These are phyloP conservation scores for Pseudovirgaria hyperparasitica DNA, from an alignment of 2,329 filamentous ascomycete species.

Conservation along the genomic window DNA sequence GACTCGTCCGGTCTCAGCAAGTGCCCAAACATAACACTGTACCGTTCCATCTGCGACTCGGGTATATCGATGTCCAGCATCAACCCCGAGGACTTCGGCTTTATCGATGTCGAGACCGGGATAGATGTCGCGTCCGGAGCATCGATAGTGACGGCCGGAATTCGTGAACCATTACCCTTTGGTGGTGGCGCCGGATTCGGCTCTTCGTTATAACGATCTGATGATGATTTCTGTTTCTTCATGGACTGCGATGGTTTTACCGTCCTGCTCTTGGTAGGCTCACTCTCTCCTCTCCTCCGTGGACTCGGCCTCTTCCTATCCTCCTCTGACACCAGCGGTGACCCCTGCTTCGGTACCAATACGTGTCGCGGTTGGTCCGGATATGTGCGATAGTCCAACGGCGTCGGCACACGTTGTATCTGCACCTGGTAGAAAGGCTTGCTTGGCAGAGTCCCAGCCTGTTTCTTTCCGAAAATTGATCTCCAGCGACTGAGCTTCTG, in stretches of 20 bases:
- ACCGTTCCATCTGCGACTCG: slow-evolving; percentile 67
- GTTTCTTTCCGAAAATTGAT: slow-evolving; percentile 22
- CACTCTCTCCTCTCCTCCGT: slow-evolving; percentile 11
- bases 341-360: slow-evolving; percentile 8
- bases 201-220: too few relatives aligned
- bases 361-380: slow-evolving; percentile 1
- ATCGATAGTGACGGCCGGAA: too few relatives aligned
- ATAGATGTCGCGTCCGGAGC: too few relatives aligned
- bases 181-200: too few relatives aligned
- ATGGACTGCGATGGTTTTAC: too few relatives aligned
- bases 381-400: slow-evolving; percentile 13
- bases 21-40: slow-evolving; percentile 84
- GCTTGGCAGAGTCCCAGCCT: slow-evolving; percentile 13
- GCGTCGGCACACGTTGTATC: slow-evolving; percentile 11
- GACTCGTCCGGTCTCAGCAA: slow-evolving; percentile 42
- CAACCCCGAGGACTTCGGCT: too few relatives aligned
- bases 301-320: slow-evolving; percentile 15
- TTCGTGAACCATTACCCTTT: too few relatives aligned
- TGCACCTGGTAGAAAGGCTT: slow-evolving; percentile 23
- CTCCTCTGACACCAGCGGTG: slow-evolving; percentile 12
- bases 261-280: slow-evolving; percentile 1
- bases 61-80: slow-evolving; percentile 68
- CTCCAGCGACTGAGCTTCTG: slow-evolving; percentile 26
- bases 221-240: too few relatives aligned
- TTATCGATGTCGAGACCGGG: too few relatives aligned